These are phyloP conservation scores for Mycotypha africana DNA, from an alignment of 371 early-diverging fungal genomes.

Conservation along the genomic window DNA sequence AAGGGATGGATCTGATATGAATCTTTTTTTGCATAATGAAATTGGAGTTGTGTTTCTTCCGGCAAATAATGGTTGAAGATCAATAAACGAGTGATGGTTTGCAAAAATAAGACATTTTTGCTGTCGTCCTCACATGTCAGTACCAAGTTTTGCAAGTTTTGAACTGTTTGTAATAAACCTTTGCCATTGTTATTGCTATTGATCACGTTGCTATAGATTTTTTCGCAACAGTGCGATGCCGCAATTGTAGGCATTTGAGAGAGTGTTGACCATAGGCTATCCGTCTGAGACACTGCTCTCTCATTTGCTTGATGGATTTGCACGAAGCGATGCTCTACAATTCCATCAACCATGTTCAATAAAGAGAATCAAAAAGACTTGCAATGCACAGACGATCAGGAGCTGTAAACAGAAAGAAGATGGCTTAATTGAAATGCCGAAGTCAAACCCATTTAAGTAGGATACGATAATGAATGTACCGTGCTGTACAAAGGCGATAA, in stretches of 20 bases:
- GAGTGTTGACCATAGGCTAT: neutral
- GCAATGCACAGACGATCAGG: too few relatives aligned
- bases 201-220: slow-evolving; percentile 8
- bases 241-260: slow-evolving; percentile 17
- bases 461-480: too few relatives aligned
- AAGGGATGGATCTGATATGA: slow-evolving; percentile 16
- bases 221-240: slow-evolving; percentile 32
- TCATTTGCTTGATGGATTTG: neutral
- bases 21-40: slow-evolving; percentile 5
- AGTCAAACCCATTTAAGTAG: too few relatives aligned
- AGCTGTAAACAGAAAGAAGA: too few relatives aligned
- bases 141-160: slow-evolving; percentile 24
- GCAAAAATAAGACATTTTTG: slow-evolving; percentile 20
- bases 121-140: slow-evolving; percentile 10
- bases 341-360: neutral
- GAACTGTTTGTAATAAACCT: slow-evolving; percentile 8
- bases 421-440: too few relatives aligned
- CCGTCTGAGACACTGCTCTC: neutral
- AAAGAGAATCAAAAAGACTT: neutral
- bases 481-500: too few relatives aligned
- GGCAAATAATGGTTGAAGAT: slow-evolving; percentile 3
- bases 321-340: neutral
- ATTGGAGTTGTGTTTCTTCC: neutral
- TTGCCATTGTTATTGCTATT: slow-evolving; percentile 2
- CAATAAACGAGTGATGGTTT: slow-evolving; percentile 18